Evolutionary conservation across 257 asterid genomes (phyloP).

Genomic region (Apocynum venetum): DNA sequence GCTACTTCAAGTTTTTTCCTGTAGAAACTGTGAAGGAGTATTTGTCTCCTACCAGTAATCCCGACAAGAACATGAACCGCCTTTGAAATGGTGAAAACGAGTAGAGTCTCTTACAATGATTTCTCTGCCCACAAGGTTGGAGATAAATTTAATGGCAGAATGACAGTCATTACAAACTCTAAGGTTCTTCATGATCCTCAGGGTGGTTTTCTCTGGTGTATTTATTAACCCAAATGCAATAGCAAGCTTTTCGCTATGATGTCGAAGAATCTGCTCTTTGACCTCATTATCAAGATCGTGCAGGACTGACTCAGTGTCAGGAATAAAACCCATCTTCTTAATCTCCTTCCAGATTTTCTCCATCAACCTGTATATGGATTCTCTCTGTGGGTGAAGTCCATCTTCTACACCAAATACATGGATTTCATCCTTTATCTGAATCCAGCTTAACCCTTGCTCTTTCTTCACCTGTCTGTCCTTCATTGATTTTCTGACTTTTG

Average conservation of each 20-base stretch:
- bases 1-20: background rate
- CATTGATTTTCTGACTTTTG: constrained; percentile 69
- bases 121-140: constrained; percentile 58
- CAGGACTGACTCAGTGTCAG: constrained; percentile 65
- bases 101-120: constrained; percentile 72
- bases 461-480: constrained; percentile 78
- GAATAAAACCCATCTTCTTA: constrained; percentile 72
- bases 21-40: background rate
- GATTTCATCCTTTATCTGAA: constrained; percentile 57
- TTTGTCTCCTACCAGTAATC: constrained; percentile 58
- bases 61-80: constrained; percentile 69
- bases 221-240: constrained; percentile 68
- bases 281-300: constrained; percentile 77
- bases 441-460: constrained; percentile 92
- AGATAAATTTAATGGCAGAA: constrained; percentile 66
- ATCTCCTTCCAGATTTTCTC: constrained; percentile 71
- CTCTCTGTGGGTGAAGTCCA: constrained; percentile 66
- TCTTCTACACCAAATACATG: constrained; percentile 87
- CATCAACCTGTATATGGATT: constrained; percentile 44
- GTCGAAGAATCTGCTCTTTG: constrained; percentile 73
- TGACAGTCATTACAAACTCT: constrained; percentile 92
- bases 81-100: constrained; percentile 81
- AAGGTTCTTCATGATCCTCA: constrained; percentile 88
- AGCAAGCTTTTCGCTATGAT: constrained; percentile 91
- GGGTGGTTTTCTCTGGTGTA: constrained; percentile 59